phyloP scores from a whole-genome alignment of 805 yeast genomes.

The Yarrowia hollandica region DNA sequence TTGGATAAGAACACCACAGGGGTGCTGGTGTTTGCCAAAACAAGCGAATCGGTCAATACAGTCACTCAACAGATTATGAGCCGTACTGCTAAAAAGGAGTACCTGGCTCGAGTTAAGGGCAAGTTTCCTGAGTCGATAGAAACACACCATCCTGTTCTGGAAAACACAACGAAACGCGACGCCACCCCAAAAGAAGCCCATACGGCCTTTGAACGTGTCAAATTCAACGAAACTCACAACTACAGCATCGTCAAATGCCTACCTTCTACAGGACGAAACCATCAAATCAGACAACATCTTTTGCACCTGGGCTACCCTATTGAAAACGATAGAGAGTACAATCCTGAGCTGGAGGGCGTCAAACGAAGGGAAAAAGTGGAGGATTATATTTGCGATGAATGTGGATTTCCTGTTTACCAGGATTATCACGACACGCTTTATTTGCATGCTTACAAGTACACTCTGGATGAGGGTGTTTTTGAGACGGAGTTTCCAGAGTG shows the following conservation, averaged over 20 bases:
- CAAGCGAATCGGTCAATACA: conserved; percentile 64
- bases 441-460: conserved; percentile 16
- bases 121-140: conserved; percentile 54
- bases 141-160: neutral
- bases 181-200: conserved; percentile 55
- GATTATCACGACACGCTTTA: neutral
- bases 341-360: conserved; percentile 41
- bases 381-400: neutral
- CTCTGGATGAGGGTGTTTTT: conserved; percentile 1
- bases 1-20: conserved; percentile 86
- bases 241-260: conserved; percentile 67
- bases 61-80: conserved; percentile 61
- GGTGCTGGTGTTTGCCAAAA: conserved; percentile 75
- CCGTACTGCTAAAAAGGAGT: conserved; percentile 69
- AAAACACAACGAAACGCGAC: conserved; percentile 6
- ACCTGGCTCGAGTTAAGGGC: conserved; percentile 80
- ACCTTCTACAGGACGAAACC: conserved; percentile 91
- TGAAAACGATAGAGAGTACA: conserved; percentile 84
- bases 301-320: conserved; percentile 84
- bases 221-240: conserved; percentile 52
- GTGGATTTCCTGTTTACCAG: neutral
- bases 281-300: conserved; percentile 90
- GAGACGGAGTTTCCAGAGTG: neutral
- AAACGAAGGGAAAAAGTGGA: neutral
- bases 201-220: conserved; percentile 56